phyloP scores from a whole-genome alignment of 345 rosid species.

The Nasturtium officinale region DNA sequence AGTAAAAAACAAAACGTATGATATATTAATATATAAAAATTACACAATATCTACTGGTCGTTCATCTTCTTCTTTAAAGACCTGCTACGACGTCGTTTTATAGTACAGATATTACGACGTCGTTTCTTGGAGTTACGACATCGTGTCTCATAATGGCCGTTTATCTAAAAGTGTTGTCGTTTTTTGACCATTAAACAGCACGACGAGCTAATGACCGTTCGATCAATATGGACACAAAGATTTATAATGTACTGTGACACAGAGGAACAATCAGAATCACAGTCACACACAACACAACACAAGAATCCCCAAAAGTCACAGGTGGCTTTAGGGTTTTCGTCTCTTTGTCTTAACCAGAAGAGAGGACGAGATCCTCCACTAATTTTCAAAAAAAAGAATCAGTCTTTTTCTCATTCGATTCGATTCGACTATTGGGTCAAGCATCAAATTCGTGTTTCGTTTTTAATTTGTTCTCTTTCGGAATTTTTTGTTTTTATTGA shows the following conservation, averaged over 20 bases:
- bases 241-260: neutral
- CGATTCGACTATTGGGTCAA: constrained; percentile 17
- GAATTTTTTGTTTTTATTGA: neutral
- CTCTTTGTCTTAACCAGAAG: constrained; percentile 25
- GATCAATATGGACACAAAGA: neutral
- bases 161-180: neutral
- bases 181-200: neutral
- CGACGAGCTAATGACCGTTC: constrained; percentile 12
- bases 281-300: no score
- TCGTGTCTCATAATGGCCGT: neutral
- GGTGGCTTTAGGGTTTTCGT: constrained; percentile 43
- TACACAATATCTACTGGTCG: no score
- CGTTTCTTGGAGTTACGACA: neutral
- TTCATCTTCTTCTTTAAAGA: no score
- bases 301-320: constrained; percentile 33
- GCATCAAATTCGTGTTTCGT: neutral
- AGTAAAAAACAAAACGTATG: no score
- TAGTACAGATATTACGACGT: no score
- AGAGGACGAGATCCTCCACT: constrained; percentile 45
- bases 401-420: constrained; percentile 16
- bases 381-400: neutral
- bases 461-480: constrained; percentile 7
- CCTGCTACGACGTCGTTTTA: no score
- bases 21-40: no score
- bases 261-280: constrained; percentile 4